Evolutionary conservation across 75 land plant species (phyloP), one percentile per base, ranked within the genome.

Genomic region (Selaginella tamariscina): DNA sequence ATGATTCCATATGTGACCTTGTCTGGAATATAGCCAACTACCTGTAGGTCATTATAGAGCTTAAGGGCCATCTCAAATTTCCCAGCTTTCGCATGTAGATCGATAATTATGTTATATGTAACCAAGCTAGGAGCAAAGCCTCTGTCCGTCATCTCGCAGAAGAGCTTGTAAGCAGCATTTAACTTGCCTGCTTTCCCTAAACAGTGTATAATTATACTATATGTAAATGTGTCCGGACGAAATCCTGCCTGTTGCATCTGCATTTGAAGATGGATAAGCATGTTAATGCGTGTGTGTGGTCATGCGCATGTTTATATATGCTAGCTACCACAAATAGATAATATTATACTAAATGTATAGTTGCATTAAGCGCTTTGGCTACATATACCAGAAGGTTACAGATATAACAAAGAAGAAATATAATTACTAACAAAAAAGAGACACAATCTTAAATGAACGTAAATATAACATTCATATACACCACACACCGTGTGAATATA

Each of bases 181-280:
- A 95, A 77, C 55, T 95, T 82, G 5, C 99, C 97, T 20, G 89
- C 89, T 77, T 95, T 95, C 23, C 99, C 99, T 27, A 95, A 84
- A 75, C 96, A 95, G 65, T 95, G 96, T 62, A 95, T 91, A 23
- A 95, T 95, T 1, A 84, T 88, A 70, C 92, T 91, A 74, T 95
- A 95, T 1, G 87, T 88, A 70, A 90, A 95, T 0, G 99, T 90
- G 67, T 95, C 99, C 8, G 89, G 91, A 22, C 81, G 77, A 24
- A 90, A 84, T 22, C 97, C 97, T 24, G 75, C 91, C 56, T 76
- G 77, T 72, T 82, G 87, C 96, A 95, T 95, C 67, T 70, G n/a
- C n/a, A n/a, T n/a, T n/a, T n/a, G n/a, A n/a, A n/a, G n/a, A n/a
- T n/a, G n/a, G n/a, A n/a, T n/a, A n/a, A n/a, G n/a, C n/a, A n/a